These are phyloP conservation scores for Strigomonas culicis DNA, from an alignment of 208 protist genomes.

Conservation along the genomic window DNA sequence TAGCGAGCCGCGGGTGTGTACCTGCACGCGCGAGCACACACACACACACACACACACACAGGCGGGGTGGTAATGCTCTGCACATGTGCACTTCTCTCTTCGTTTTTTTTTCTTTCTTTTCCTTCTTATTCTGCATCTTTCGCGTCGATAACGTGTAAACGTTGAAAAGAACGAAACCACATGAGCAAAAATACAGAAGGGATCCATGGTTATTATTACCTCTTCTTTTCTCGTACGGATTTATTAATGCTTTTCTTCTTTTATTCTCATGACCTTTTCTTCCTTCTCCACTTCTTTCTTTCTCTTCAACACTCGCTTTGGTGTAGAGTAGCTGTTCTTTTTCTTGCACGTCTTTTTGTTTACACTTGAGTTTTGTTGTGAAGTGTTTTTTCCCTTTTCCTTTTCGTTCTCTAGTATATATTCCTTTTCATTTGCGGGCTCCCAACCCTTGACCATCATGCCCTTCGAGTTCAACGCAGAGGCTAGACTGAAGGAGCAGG, in stretches of 20 bases:
- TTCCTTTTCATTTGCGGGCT: neutral
- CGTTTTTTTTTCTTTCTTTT: constrained; percentile 3
- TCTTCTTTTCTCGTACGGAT: neutral
- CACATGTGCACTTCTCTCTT: neutral
- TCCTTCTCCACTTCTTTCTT: neutral
- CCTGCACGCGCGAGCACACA: neutral
- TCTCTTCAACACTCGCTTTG: neutral
- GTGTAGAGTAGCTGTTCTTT: neutral
- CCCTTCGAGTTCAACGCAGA: constrained; percentile 25
- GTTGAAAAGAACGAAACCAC: neutral
- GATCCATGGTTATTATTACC: no score
- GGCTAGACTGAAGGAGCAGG: constrained; percentile 7
- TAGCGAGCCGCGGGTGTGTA: neutral
- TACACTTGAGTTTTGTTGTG: neutral
- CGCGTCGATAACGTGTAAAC: no score
- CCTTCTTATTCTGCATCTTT: neutral
- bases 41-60: neutral
- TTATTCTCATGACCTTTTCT: neutral
- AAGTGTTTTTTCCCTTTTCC: neutral
- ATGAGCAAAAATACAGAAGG: no score
- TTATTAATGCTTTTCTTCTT: constrained; percentile 2
- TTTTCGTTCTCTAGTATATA: neutral
- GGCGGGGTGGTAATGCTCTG: neutral
- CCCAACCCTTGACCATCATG: constrained; percentile 4
- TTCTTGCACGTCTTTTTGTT: neutral